Percentiles rank a stretch among this genome's conserved stretches.
phyloP scores from a whole-genome alignment of 768 basidiomycete genomes.

The Mycena indigotica region DNA sequence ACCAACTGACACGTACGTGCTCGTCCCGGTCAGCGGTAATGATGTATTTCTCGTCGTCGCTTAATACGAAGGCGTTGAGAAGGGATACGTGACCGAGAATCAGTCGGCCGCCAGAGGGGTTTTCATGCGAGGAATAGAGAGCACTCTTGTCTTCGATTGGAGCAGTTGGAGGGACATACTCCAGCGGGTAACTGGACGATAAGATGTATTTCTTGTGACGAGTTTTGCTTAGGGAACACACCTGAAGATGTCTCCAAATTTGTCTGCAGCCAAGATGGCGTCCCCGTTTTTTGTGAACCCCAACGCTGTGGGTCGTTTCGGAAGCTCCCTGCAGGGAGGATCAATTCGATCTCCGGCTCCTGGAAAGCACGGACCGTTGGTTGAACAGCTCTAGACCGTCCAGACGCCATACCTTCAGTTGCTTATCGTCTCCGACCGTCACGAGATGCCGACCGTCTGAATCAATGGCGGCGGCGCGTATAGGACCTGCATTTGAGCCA shows the following conservation, averaged over 20 bases:
- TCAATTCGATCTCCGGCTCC: constrained; percentile 2
- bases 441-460: constrained; percentile 49
- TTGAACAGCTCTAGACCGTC: constrained; percentile 57
- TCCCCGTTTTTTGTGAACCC: constrained; percentile 60
- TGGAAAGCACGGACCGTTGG: constrained; percentile 51
- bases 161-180: constrained; percentile 34
- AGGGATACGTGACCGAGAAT: constrained; percentile 89
- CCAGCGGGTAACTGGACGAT: constrained; percentile 60
- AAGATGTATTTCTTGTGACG: background rate
- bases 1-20: constrained; percentile 91
- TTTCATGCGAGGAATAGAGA: constrained; percentile 62
- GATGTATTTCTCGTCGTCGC: constrained; percentile 69
- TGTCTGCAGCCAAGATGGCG: constrained; percentile 84
- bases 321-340: constrained; percentile 59
- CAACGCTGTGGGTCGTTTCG: constrained; percentile 79
- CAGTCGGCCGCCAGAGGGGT: constrained; percentile 67
- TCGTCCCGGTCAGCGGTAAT: constrained; percentile 94
- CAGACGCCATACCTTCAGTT: constrained; percentile 73
- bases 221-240: constrained; percentile 29
- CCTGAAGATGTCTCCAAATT: constrained; percentile 94
- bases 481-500: constrained; percentile 49
- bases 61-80: constrained; percentile 72
- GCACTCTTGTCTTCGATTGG: constrained; percentile 37
- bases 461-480: constrained; percentile 62
- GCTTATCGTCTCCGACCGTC: constrained; percentile 80